These are phyloP conservation scores for Entomophthora muscae DNA, from an alignment of 371 early-diverging fungal species.

Conservation along the genomic window DNA sequence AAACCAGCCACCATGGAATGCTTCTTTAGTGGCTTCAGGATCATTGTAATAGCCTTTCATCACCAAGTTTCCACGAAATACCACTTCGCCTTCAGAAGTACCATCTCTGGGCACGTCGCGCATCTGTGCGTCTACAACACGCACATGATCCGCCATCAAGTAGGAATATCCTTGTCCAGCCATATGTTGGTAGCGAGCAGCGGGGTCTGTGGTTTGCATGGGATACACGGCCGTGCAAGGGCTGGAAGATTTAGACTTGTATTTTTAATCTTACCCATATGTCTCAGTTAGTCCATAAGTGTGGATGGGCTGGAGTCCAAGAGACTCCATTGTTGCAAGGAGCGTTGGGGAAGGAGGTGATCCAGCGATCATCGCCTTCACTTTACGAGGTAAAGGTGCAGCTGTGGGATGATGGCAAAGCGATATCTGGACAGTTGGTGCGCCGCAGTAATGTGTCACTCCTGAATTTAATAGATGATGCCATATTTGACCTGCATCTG, in stretches of 20 bases:
- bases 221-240: conserved; percentile 13
- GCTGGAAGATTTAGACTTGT: conserved; percentile 15
- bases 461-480: conserved; percentile 22
- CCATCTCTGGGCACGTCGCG: conserved; percentile 34
- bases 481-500: conserved; percentile 45
- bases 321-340: conserved; percentile 23
- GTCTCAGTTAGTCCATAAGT: conserved; percentile 56
- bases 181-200: conserved; percentile 21
- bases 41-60: conserved; percentile 40
- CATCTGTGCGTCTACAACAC: conserved; percentile 30
- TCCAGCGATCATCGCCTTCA: conserved; percentile 33
- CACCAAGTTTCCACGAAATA: conserved; percentile 37
- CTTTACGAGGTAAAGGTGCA: conserved; percentile 17
- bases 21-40: conserved; percentile 36
- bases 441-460: conserved; percentile 41
- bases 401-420: conserved; percentile 34
- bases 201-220: conserved; percentile 14
- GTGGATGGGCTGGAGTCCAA: conserved; percentile 35
- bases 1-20: conserved; percentile 38
- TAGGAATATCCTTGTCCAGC: conserved; percentile 39
- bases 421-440: conserved; percentile 48
- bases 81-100: conserved; percentile 38
- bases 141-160: conserved; percentile 31
- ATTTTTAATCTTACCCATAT: conserved; percentile 19
- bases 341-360: conserved; percentile 35